These are phyloP conservation scores for Trifolium subterraneum DNA, from an alignment of 306 rosid species.

Conservation along the genomic window DNA sequence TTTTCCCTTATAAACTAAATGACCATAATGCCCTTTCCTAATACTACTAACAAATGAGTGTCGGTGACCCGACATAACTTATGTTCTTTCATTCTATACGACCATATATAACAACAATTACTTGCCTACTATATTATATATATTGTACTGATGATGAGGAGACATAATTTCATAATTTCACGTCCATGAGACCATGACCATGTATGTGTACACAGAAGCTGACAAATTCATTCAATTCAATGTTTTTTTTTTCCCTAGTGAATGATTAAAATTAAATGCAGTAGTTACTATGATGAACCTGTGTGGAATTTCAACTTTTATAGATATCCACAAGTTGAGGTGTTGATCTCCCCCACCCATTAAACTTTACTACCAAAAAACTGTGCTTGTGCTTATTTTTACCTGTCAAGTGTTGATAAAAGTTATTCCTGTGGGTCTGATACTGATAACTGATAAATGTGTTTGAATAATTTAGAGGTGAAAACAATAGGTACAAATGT, in stretches of 20 bases:
- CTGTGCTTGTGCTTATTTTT: neutral
- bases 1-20: conserved; percentile 26
- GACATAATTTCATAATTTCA: conserved; percentile 46
- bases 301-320: conserved; percentile 23
- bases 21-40: conserved; percentile 50
- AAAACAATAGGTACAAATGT: neutral
- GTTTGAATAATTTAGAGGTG: conserved; percentile 2
- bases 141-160: conserved; percentile 40
- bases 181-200: conserved; percentile 42
- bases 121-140: conserved; percentile 39
- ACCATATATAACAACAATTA: conserved; percentile 38
- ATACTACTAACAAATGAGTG: conserved; percentile 52
- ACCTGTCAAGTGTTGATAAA: neutral
- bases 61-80: conserved; percentile 73
- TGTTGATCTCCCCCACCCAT: conserved; percentile 22
- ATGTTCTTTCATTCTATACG: conserved; percentile 32
- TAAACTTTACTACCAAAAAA: conserved; percentile 16
- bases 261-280: conserved; percentile 34
- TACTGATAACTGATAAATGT: neutral
- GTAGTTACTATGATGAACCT: conserved; percentile 11
- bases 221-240: conserved; percentile 51
- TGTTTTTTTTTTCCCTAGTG: conserved; percentile 34
- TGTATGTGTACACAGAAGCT: conserved; percentile 43
- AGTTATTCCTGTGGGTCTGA: conserved; percentile 12
- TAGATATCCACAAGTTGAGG: conserved; percentile 36